Conservation (phyloP, 805 yeast species). For the Brettanomyces nanus region DNA sequence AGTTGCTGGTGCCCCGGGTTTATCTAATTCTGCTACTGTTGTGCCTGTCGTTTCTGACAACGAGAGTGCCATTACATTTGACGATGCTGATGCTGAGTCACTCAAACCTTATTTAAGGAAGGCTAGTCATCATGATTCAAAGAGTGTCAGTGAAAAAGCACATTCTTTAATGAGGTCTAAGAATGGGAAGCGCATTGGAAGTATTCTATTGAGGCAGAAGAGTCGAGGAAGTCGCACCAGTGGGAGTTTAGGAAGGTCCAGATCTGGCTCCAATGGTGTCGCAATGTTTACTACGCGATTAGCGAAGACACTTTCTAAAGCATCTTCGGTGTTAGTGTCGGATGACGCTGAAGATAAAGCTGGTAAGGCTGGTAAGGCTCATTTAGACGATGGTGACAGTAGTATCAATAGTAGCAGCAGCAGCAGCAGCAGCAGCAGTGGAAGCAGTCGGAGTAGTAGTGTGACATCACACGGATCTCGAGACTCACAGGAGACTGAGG, state of each 20-base stretch:
- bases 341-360: no score
- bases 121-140: neutral
- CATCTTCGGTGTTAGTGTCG: no score
- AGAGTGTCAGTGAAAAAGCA: neutral
- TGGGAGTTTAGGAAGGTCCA: no score
- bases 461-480: conserved; percentile 67
- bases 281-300: neutral
- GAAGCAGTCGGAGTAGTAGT: conserved; percentile 31
- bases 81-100: neutral
- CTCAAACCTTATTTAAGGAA: neutral
- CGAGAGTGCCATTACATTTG: conserved; percentile 2
- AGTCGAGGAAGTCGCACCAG: neutral
- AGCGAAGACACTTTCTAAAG: neutral
- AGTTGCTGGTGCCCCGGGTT: no score
- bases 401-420: neutral
- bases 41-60: no score
- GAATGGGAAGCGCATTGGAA: neutral
- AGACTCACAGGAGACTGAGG: conserved; percentile 86
- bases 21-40: no score
- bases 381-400: neutral
- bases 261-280: neutral
- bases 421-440: neutral
- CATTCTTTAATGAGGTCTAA: neutral
- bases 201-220: neutral
- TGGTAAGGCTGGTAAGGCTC: neutral